A percentile compares a stretch with the other conserved stretches of the same genome.
These are phyloP conservation scores for Remersonia thermophila DNA, from an alignment of 2,329 filamentous ascomycete genomes.

Conservation along the genomic window DNA sequence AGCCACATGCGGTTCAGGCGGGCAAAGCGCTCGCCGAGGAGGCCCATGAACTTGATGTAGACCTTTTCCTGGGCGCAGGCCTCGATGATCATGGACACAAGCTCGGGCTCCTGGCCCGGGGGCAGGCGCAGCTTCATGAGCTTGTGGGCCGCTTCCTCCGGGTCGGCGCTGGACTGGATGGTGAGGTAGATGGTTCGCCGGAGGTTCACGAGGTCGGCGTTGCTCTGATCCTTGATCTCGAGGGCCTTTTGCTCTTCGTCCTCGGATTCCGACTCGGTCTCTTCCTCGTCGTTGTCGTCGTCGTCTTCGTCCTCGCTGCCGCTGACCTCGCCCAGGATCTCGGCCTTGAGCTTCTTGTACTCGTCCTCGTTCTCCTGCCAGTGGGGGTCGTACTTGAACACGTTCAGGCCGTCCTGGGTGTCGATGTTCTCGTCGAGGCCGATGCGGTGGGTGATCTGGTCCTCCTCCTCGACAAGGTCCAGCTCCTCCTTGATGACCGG, in stretches of 20 bases:
- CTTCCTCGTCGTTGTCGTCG: constrained; percentile 51
- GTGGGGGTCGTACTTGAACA: constrained; percentile 87
- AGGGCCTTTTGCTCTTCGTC: constrained; percentile 68
- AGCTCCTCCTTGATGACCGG: constrained; percentile 82
- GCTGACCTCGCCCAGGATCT: constrained; percentile 88
- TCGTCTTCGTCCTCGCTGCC: constrained; percentile 62
- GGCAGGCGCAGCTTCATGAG: constrained; percentile 89
- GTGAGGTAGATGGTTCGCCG: constrained; percentile 93
- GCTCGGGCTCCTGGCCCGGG: constrained; percentile 71
- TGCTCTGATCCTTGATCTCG: constrained; percentile 96
- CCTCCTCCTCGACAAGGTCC: constrained; percentile 92
- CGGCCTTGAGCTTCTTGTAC: constrained; percentile 80
- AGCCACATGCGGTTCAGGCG: constrained; percentile 94
- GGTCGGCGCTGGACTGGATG: constrained; percentile 91
- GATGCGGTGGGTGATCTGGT: constrained; percentile 86
- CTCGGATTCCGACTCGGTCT: constrained; percentile 59
- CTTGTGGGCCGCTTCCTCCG: constrained; percentile 95
- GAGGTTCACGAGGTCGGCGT: constrained; percentile 87
- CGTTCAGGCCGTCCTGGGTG: constrained; percentile 76
- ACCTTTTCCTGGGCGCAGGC: constrained; percentile 94
- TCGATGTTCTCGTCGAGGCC: constrained; percentile 75
- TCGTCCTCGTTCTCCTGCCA: constrained; percentile 86
- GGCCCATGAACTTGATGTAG: constrained; percentile 92
- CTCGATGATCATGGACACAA: constrained; percentile 95
- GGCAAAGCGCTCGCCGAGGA: constrained; percentile 88